Percentiles rank a stretch among this genome's conserved stretches.
Evolutionary conservation across 2,329 filamentous ascomycete genomes (phyloP).

Genomic region (Akanthomyces lecanii): DNA sequence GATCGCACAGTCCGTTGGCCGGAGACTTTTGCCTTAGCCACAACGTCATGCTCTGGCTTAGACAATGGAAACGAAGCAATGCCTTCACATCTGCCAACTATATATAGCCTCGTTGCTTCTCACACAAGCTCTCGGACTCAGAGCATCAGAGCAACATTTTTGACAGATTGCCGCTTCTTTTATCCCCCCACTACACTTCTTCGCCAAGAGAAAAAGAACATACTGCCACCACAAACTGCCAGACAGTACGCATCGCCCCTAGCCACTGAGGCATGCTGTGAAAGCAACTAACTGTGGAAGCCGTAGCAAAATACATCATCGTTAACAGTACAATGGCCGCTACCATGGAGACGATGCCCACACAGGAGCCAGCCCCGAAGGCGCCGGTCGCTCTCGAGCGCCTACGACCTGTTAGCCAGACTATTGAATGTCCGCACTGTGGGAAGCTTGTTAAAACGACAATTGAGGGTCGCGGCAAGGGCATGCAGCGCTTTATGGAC

Average conservation of each 20-base stretch:
- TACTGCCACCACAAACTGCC: no score
- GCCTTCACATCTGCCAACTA: not conserved
- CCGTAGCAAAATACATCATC: not conserved
- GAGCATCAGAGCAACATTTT: no score
- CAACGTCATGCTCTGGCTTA: not conserved
- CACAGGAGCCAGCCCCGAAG: not conserved
- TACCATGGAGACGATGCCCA: not conserved
- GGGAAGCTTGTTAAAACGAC: conserved; percentile 19
- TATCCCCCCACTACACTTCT: no score
- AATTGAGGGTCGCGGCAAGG: conserved; percentile 22
- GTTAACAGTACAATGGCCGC: not conserved
- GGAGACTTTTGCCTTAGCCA: not conserved
- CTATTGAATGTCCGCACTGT: conserved; percentile 28
- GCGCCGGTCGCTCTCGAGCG: conserved; percentile 1
- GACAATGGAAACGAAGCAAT: no score
- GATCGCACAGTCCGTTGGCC: not conserved
- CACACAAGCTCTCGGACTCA: not conserved
- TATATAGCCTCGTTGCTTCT: not conserved
- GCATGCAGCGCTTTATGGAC: conserved; percentile 26
- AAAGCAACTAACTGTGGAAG: not conserved
- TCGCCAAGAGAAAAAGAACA: no score
- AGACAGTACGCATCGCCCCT: no score
- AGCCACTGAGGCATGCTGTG: no score
- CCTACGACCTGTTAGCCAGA: conserved; percentile 17
- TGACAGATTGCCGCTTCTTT: no score